Percentiles rank a stretch among this genome's conserved stretches.
Conservation (phyloP, 2,329 filamentous ascomycete species). For the Tolypocladium endophyticum region DNA sequence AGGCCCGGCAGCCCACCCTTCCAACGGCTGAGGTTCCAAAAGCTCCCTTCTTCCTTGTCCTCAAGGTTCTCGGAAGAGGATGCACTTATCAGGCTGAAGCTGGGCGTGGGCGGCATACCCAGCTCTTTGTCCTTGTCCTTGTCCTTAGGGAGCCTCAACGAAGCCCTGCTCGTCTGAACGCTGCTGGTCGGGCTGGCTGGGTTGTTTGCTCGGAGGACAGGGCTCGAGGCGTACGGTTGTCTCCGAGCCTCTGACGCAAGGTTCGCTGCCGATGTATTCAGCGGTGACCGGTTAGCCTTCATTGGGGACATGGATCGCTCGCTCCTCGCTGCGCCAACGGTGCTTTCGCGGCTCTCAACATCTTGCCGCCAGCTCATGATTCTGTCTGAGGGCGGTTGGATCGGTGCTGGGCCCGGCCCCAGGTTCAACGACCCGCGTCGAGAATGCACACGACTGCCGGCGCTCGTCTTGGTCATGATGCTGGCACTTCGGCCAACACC, state of each 20-base stretch:
- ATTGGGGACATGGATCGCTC: constrained; percentile 47
- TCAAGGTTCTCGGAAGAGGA: constrained; percentile 24
- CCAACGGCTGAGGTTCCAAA: constrained; percentile 50
- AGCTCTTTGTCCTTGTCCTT: constrained; percentile 11
- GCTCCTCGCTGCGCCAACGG: constrained; percentile 31
- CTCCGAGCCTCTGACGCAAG: constrained; percentile 35
- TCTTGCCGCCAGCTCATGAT: constrained; percentile 83
- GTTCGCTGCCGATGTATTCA: constrained; percentile 25
- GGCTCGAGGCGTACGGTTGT: constrained; percentile 27
- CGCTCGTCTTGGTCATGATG: constrained; percentile 42
- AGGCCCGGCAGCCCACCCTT: constrained; percentile 28
- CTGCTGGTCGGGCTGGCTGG: constrained; percentile 30
- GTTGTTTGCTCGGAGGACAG: constrained; percentile 8
- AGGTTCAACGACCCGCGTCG: constrained; percentile 42
- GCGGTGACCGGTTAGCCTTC: constrained; percentile 28
- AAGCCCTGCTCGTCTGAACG: constrained; percentile 14
- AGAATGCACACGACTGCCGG: constrained; percentile 35
- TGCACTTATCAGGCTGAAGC: constrained; percentile 37
- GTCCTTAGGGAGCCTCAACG: constrained; percentile 11
- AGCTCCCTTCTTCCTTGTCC: constrained; percentile 32
- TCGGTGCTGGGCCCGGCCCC: constrained; percentile 14
- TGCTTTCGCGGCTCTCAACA: constrained; percentile 33
- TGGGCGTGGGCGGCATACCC: constrained; percentile 39
- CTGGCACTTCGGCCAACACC: constrained; percentile 50
- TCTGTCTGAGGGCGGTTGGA: constrained; percentile 48